Percentiles rank a stretch among this genome's conserved stretches.
Evolutionary conservation across 202 grass and related monocot genomes (phyloP).

Genomic region (Bolboschoenoplectus hybrid): DNA sequence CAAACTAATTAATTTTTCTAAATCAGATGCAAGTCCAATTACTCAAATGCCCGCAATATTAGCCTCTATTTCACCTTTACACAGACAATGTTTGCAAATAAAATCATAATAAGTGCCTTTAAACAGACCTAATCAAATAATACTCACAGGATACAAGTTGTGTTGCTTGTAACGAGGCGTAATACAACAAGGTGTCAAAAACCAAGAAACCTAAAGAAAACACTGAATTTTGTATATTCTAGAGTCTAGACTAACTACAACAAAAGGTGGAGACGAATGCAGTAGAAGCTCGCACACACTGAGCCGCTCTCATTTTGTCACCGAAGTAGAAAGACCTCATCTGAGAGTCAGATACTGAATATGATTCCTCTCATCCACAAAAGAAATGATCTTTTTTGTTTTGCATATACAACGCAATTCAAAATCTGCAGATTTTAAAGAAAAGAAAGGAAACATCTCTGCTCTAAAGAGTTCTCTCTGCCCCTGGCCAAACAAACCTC

Average conservation of each 20-base stretch:
- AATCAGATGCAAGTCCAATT: constrained; percentile 8
- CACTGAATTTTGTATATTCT: neutral
- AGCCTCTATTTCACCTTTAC: neutral
- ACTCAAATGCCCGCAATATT: neutral
- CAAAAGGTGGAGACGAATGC: neutral
- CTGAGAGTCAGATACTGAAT: no score
- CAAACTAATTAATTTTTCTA: constrained; percentile 17
- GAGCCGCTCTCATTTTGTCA: neutral
- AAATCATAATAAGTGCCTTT: neutral
- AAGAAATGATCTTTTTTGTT: no score
- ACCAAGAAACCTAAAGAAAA: neutral
- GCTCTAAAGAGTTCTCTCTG: neutral
- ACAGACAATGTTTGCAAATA: neutral
- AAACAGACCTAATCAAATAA: neutral
- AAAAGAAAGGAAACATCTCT: neutral
- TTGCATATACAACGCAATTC: neutral
- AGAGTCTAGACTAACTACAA: neutral
- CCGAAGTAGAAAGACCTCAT: neutral
- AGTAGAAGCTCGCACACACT: no score
- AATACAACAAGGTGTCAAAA: neutral
- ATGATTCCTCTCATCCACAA: no score
- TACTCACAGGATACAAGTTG: neutral
- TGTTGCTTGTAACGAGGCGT: neutral
- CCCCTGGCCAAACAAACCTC: neutral
- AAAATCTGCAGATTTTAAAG: neutral